Evolutionary conservation across 2,329 filamentous ascomycete species (phyloP).

Genomic region (Fusarium subglutinans): DNA sequence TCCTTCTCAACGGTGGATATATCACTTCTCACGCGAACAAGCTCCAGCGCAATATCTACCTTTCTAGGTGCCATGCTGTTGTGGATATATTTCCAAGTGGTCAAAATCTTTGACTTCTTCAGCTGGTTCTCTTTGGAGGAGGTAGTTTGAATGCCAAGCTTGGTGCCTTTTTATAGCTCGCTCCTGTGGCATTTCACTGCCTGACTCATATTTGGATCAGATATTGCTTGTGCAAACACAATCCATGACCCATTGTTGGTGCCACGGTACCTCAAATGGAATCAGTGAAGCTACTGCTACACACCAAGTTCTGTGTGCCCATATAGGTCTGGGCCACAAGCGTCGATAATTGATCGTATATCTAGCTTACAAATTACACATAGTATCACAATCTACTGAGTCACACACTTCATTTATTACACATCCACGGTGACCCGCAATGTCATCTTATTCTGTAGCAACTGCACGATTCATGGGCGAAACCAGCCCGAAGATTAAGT

Average conservation of each 20-base stretch:
- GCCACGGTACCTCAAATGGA: fast-evolving
- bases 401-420: fast-evolving
- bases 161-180: background rate
- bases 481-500: fast-evolving
- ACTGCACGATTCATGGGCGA: fast-evolving
- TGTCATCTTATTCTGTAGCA: background rate
- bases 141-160: fast-evolving
- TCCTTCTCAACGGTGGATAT: background rate
- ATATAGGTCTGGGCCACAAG: fast-evolving
- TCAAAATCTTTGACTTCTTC: fast-evolving
- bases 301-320: background rate
- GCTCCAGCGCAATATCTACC: background rate
- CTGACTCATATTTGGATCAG: background rate
- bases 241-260: fast-evolving
- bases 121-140: fast-evolving
- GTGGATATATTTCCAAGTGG: fast-evolving
- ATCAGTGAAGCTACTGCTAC: background rate
- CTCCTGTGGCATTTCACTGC: background rate
- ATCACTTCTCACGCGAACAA: background rate
- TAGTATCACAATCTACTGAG: fast-evolving
- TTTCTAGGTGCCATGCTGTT: background rate
- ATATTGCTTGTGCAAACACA: background rate
- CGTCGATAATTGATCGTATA: fast-evolving
- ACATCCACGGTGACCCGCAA: background rate
- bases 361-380: background rate